Evolutionary conservation across 768 basidiomycete species (phyloP), one percentile per base, ranked within the genome.

Genomic region (Hirschioporus abietinus): DNA sequence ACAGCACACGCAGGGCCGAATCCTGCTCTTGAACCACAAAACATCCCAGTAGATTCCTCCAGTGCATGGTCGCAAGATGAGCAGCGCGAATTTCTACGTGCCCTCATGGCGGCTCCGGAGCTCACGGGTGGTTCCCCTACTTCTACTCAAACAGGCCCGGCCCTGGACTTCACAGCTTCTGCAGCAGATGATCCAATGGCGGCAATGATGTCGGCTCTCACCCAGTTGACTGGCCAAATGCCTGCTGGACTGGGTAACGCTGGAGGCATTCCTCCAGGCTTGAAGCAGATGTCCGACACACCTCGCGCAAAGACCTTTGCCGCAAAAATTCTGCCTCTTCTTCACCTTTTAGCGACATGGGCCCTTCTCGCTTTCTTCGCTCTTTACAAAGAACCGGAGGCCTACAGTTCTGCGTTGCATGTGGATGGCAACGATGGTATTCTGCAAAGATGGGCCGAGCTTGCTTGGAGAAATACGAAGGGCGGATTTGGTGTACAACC

Each of bases 331-430:
- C 75, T 90, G 73, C 90, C 90, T 0, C 71, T 92, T 67, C 64
- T 92, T 25, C 92, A 93, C 73, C 70, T 91, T 26, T 58, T 87
- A 12, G 81, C 84, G 8, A 83, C 87, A 75, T 90, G 91, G 87
- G 73, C 74, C 25, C 74, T 94, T 65, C 74, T 93, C 60, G 83
- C 82, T 5, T 89, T 86, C 74, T 93, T 92, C 72, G 83, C 90
- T 7, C 66, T 92, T 15, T 88, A 82, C 77, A 79, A 76, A 67
- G 91, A 91, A 71, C 91, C 91, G 5, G 77, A 79, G 64, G 76
- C 72, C 36, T 85, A 84, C 71, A 74, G 74, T 3, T 77, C 79
- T 67, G 73, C 72, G 66, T 72, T 76, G 1, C 75, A 76, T 6
- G 78, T 79, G 1, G 69, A 73, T 30, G 72, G 76, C 59, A 78